Evolutionary conservation across 2,329 filamentous ascomycete genomes (phyloP), one percentile per base, ranked within the genome.

Genomic region (Aspergillus sp.): DNA sequence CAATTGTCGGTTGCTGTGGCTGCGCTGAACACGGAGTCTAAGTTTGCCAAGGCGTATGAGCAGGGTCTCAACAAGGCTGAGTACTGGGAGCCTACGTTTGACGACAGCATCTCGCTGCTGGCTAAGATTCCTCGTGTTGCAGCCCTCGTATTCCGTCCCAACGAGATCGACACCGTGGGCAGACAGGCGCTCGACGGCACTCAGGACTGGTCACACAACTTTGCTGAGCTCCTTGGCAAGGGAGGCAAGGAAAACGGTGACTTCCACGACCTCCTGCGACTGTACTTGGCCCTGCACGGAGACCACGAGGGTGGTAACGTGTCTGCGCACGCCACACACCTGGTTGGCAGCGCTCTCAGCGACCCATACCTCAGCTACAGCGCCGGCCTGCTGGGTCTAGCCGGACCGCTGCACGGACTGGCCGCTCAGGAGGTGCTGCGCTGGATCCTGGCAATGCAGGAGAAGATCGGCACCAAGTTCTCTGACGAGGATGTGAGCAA

Each of bases 191-290:
- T 94, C 44, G 90, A 98, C 61, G 71, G 82, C 49, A 79, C 86
- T 58, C 88, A 96, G 73, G 93, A 98, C 72, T 98, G 93, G 93
- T 86, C 90, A 0, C 95, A 96, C 79, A 98, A 98, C 79, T 98
- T 96, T 64, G 93, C 93, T 41, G 88, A 90, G 56, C 90, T 97
- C 83, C 81, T 97, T 46, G 91, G 91, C 64, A 95, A 94, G 75
- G 82, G 85, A 44, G 89, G 90, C 57, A 82, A 85, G 70, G 78
- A 95, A 71, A 85, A 97, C 60, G 45, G 63, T 49, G 60, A 71
- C 52, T 66, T 98, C 80, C 91, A 97, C 68, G 93, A 98, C 63
- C 79, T 98, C 17, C 80, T 98, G 53, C 83, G 93, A 59, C 76
- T 98, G 27, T 98, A 98, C 73, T 83, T 98, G 20, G 91, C 93